Evolutionary conservation across 257 asterid genomes (phyloP).

Genomic region (Asclepias syriaca): DNA sequence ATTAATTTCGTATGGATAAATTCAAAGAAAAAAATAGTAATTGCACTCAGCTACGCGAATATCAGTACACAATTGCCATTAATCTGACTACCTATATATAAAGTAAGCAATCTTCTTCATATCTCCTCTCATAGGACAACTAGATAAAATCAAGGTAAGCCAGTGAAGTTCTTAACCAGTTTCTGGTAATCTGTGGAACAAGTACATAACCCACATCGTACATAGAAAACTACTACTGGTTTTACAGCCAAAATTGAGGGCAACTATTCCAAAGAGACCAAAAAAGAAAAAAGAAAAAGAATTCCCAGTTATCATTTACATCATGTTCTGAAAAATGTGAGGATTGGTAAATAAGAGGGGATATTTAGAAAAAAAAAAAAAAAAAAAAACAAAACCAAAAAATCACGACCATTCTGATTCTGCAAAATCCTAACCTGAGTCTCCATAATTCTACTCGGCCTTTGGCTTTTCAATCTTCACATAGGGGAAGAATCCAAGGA

Average conservation of each 20-base stretch:
- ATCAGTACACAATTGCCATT: too few relatives aligned
- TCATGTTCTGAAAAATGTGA: slow-evolving; percentile 32
- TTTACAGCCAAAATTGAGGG: slow-evolving; percentile 48
- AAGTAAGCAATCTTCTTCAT: too few relatives aligned
- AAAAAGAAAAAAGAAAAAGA: slow-evolving; percentile 34
- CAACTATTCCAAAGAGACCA: slow-evolving; percentile 33
- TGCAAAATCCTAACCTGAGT: slow-evolving; percentile 19
- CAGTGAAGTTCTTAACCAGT: background rate
- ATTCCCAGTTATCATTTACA: slow-evolving; percentile 49
- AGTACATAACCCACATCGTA: slow-evolving; percentile 27
- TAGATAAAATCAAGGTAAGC: background rate
- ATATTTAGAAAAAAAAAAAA: too few relatives aligned
- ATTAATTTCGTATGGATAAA: too few relatives aligned
- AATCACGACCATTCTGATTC: slow-evolving; percentile 26
- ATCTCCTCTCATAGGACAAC: background rate
- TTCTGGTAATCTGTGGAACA: background rate
- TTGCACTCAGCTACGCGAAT: background rate
- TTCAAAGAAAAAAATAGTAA: too few relatives aligned
- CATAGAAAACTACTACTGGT: slow-evolving; percentile 34
- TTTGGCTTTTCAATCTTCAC: slow-evolving; percentile 81
- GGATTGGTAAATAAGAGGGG: background rate
- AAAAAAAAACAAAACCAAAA: background rate
- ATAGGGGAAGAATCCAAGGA: slow-evolving; percentile 58
- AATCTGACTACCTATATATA: too few relatives aligned
- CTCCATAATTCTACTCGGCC: slow-evolving; percentile 47